These are phyloP conservation scores for Entamoeba invadens DNA, from an alignment of 208 protist species.

Conservation along the genomic window DNA sequence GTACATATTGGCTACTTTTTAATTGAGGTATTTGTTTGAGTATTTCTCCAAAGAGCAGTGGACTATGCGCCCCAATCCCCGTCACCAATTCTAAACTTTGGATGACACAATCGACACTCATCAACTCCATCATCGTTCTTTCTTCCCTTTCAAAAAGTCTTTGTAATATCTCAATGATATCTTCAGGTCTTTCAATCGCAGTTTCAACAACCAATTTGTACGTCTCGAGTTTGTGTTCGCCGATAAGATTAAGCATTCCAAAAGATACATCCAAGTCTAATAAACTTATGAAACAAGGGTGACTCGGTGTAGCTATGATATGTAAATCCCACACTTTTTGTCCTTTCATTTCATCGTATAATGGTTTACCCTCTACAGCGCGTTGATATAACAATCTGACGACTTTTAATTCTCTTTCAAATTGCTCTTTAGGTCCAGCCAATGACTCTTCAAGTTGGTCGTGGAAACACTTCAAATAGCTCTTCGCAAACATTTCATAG, in stretches of 20 bases:
- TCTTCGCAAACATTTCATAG: not conserved
- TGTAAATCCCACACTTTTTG: not conserved
- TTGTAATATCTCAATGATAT: not conserved
- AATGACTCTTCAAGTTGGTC: not conserved
- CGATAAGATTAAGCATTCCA: not conserved
- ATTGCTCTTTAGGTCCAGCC: not conserved
- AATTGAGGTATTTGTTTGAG: not conserved
- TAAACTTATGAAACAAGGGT: not conserved
- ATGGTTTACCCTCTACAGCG: not conserved
- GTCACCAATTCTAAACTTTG: not conserved
- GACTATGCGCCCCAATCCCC: not conserved
- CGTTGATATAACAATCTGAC: not conserved
- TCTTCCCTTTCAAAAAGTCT: not conserved
- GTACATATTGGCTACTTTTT: not conserved
- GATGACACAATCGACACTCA: not conserved
- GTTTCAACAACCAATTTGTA: not conserved
- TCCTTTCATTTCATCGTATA: not conserved
- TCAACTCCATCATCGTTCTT: not conserved
- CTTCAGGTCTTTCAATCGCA: not conserved
- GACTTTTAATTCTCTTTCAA: not conserved
- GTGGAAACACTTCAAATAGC: not conserved
- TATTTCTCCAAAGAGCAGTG: not conserved
- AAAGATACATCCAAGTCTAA: not conserved
- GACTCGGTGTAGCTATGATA: not conserved
- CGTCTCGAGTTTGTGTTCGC: not conserved